Evolutionary conservation across 176 grass and related monocot species (phyloP).

Genomic region (Oryza nivara): DNA sequence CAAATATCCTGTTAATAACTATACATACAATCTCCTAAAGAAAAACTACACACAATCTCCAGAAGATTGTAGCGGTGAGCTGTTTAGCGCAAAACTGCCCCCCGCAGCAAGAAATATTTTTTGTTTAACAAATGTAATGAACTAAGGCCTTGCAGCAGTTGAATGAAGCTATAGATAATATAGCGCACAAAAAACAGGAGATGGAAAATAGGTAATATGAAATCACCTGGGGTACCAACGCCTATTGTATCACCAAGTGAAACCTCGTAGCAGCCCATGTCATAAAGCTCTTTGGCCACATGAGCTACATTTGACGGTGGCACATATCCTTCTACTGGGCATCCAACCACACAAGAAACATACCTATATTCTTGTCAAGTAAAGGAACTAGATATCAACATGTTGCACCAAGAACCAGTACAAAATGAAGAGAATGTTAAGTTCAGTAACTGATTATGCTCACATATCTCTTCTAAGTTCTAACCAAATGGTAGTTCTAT

Average conservation of each 20-base stretch:
- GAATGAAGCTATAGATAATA: not conserved
- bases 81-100: not conserved
- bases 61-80: not conserved
- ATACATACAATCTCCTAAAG: not conserved
- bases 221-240: constrained; percentile 88
- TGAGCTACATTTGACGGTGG: constrained; percentile 79
- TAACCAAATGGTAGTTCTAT: constrained; percentile 7
- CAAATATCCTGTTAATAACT: not conserved
- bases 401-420: not conserved
- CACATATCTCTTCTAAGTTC: constrained; percentile 14
- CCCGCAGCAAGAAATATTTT: not conserved
- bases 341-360: constrained; percentile 86
- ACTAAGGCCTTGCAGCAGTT: not conserved
- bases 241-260: constrained; percentile 97
- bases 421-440: not conserved
- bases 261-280: constrained; percentile 96
- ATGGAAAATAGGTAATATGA: constrained; percentile 1
- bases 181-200: not conserved
- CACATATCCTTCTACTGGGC: constrained; percentile 78
- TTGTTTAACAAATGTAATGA: not conserved
- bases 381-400: constrained; percentile 34
- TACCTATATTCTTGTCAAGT: constrained; percentile 53
- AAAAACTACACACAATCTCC: not conserved
- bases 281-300: constrained; percentile 92
- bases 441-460: not conserved